Conservation (phyloP, 169 alveolate species). For the Cryptosporidium muris region DNA sequence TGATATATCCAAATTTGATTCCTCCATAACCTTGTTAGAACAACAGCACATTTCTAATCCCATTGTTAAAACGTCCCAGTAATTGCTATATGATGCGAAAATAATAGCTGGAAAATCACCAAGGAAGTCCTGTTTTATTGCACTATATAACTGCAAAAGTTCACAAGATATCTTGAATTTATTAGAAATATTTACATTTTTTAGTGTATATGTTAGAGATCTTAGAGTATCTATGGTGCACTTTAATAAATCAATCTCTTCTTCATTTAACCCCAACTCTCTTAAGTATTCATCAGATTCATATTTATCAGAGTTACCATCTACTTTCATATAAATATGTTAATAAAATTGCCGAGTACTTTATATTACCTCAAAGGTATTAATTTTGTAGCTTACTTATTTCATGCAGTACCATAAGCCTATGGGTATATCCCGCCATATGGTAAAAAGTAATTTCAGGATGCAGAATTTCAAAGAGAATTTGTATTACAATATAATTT, state of each 20-base stretch:
- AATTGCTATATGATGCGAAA: background rate
- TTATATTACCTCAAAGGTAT: no score
- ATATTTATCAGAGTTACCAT: background rate
- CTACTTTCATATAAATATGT: no score
- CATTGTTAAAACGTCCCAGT: constrained; percentile 42
- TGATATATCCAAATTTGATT: no score
- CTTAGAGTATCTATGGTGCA: constrained; percentile 30
- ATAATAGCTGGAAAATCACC: constrained; percentile 34
- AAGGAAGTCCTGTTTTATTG: constrained; percentile 45
- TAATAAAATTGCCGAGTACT: no score
- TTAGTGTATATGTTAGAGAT: constrained; percentile 10
- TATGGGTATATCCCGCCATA: no score
- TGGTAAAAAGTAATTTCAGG: no score
- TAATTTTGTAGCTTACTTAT: no score
- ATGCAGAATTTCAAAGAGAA: no score
- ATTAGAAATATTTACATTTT: background rate
- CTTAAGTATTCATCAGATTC: constrained; percentile 13
- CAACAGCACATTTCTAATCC: constrained; percentile 43
- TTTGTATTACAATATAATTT: no score
- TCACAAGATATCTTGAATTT: constrained; percentile 20
- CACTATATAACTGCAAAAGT: constrained; percentile 20
- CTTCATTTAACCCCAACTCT: constrained; percentile 25
- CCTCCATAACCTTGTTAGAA: background rate
- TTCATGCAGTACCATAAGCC: no score
- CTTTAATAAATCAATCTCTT: constrained; percentile 20